A percentile compares a stretch with the other conserved stretches of the same genome.
These are phyloP conservation scores for Solanum hybrid DNA, from an alignment of 305 asterid genomes.

Conservation along the genomic window DNA sequence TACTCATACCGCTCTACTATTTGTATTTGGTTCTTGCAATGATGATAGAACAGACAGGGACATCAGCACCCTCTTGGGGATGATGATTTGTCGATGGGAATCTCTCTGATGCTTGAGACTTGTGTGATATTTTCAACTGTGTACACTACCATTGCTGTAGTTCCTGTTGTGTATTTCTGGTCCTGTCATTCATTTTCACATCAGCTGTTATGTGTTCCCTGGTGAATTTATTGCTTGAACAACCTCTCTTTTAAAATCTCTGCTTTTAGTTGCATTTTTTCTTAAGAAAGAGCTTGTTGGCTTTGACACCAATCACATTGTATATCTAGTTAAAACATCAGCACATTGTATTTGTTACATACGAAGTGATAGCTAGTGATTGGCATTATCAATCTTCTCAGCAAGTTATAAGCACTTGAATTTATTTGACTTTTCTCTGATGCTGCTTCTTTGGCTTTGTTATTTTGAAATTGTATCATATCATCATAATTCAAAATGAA, in stretches of 20 bases:
- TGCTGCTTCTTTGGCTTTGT: not conserved
- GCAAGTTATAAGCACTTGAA: not conserved
- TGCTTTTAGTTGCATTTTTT: not conserved
- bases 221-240: not conserved
- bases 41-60: conserved; percentile 59
- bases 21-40: conserved; percentile 15
- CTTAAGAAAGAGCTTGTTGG: not conserved
- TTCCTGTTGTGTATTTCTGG: not conserved
- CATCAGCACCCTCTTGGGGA: too few relatives aligned
- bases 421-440: not conserved
- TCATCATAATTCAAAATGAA: not conserved
- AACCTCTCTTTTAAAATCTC: too few relatives aligned
- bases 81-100: too few relatives aligned
- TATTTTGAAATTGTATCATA: not conserved
- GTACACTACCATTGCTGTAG: not conserved
- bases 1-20: too few relatives aligned
- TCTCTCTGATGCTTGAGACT: too few relatives aligned
- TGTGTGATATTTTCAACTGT: not conserved
- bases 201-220: not conserved
- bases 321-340: not conserved
- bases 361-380: not conserved
- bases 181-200: not conserved
- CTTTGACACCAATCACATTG: not conserved
- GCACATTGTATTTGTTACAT: not conserved
- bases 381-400: not conserved